Evolutionary conservation across 805 yeast genomes (phyloP), one percentile per base, ranked within the genome.

Genomic region (Pichia exigua): DNA sequence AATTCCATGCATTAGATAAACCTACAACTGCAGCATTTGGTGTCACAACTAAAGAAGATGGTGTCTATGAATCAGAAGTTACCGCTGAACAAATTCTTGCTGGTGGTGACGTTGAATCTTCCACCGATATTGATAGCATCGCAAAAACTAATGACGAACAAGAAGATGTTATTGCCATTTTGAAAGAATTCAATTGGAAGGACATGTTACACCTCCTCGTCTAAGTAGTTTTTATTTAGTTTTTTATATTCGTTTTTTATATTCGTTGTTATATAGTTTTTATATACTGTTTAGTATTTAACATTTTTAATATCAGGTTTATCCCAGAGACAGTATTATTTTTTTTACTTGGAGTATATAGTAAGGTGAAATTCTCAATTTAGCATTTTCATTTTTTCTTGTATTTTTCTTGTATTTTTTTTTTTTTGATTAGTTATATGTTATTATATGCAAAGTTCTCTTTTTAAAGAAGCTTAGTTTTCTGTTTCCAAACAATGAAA

Each of bases 1-100:
- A 67, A 21, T 78, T 78, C 57, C 71, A 73, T 30, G 77, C 77
- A 4, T 70, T 78, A 56, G 74, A 77, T 39, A 72, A 63, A 51
- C 71, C 71, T 11, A 47, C 47, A 12, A 40, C 46, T 21, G 47
- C 48, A 18, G 57, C 55, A 21, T 58, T 55, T 39, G 59, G 56
- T 53, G 53, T 54, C 24, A 47, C 57, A 38, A 49, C 44, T 27
- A 50, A 45, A 44, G 56, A 52, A 32, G 53, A 42, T 5, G 57
- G 50, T 10, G 42, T 42, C 24, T 49, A 42, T 22, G 62, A 58
- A 38, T 41, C 24, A 8, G 58, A 50, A 12, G 48, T 28, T 10
- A 55, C 48, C 5, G 52, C 42, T n/a, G 54, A 46, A 22, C 52
- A 30, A 48, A 52, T 44, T 1, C 40, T 43, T 39, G 39, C 21